Evolutionary conservation across 805 yeast genomes (phyloP), one percentile per base, ranked within the genome.

Genomic region (Spathaspora passalidarum): DNA sequence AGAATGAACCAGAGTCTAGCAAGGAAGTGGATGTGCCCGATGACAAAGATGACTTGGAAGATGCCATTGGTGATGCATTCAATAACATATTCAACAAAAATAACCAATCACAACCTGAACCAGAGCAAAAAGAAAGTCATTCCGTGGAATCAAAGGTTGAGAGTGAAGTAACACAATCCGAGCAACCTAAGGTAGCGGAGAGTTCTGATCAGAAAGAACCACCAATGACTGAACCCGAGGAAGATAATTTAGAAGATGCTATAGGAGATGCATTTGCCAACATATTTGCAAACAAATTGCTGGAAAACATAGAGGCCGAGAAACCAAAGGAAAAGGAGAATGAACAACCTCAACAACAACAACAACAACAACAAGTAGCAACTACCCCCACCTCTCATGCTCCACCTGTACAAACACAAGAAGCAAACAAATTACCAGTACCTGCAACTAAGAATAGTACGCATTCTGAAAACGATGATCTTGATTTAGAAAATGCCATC

Each of bases 381-480:
- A n/a, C n/a, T n/a, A n/a, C n/a, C n/a, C n/a, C n/a, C n/a, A n/a
- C n/a, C n/a, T n/a, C n/a, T n/a, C n/a, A n/a, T n/a, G n/a, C n/a
- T n/a, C n/a, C n/a, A n/a, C n/a, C n/a, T n/a, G n/a, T n/a, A n/a
- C n/a, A n/a, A n/a, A n/a, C n/a, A n/a, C n/a, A n/a, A n/a, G n/a
- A n/a, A n/a, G n/a, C n/a, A n/a, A n/a, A n/a, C n/a, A n/a, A n/a
- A n/a, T n/a, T n/a, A n/a, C n/a, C n/a, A n/a, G n/a, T n/a, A n/a
- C n/a, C n/a, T n/a, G n/a, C n/a, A n/a, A n/a, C n/a, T n/a, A n/a
- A n/a, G n/a, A n/a, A n/a, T n/a, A n/a, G n/a, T n/a, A n/a, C n/a
- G n/a, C n/a, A n/a, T n/a, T n/a, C n/a, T n/a, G n/a, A n/a, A 14
- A 52, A 50, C 18, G 48, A 44, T 5, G 40, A 52, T 14, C 44